Percentiles rank a stretch among this genome's conserved stretches.
phyloP scores from a whole-genome alignment of 169 alveolate genomes.

The Condylostoma magnum region DNA sequence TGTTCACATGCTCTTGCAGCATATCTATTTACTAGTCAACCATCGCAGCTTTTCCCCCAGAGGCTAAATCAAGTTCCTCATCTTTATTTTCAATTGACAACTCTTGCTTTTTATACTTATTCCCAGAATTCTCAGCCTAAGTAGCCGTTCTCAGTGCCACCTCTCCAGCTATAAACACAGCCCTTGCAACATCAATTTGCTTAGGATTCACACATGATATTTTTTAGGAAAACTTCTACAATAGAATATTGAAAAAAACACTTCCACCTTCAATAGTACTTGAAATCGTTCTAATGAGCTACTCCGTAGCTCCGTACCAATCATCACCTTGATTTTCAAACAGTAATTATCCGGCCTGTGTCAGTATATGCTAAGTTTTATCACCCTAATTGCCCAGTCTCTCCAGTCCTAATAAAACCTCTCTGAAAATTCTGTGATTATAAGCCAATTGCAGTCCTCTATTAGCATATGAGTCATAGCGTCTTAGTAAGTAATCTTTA shows the following conservation, averaged over 20 bases:
- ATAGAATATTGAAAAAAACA: not conserved
- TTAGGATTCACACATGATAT: constrained; percentile 17
- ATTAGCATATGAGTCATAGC: not conserved
- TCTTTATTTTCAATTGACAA: not conserved
- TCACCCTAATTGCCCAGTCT: constrained; percentile 20
- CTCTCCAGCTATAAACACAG: constrained; percentile 65
- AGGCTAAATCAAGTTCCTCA: constrained; percentile 64
- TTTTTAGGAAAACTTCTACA: not conserved
- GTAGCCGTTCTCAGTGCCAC: constrained; percentile 67
- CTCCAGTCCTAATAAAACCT: not conserved
- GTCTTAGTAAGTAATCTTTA: not conserved
- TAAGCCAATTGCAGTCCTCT: not conserved
- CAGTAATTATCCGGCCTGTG: not conserved
- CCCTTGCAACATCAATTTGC: constrained; percentile 54
- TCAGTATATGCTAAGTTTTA: constrained; percentile 15
- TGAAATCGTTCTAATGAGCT: constrained; percentile 15
- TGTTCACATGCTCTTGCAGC: too few species aligned
- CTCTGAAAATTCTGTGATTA: constrained; percentile 8
- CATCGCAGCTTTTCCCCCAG: constrained; percentile 78
- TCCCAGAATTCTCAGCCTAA: constrained; percentile 64
- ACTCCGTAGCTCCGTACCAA: constrained; percentile 21
- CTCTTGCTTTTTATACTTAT: constrained; percentile 35
- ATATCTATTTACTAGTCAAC: too few species aligned
- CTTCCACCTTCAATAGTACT: not conserved
- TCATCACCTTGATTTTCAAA: constrained; percentile 12